These are phyloP conservation scores for Magnaporthales sp. DNA, from an alignment of 2,329 filamentous ascomycete genomes.

Conservation along the genomic window DNA sequence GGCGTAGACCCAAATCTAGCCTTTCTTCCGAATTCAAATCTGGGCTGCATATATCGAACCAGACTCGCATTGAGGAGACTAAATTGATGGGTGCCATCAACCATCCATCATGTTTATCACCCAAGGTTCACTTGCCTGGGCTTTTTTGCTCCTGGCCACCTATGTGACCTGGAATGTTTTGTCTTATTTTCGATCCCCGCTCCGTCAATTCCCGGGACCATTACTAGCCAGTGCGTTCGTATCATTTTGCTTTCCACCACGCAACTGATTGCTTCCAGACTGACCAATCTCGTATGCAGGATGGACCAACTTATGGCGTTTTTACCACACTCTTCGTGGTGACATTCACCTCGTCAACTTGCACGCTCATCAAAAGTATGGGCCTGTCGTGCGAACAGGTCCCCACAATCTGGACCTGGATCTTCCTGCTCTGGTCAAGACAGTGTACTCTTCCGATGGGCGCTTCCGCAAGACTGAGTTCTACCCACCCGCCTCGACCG, in stretches of 20 bases:
- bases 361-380: constrained; percentile 16
- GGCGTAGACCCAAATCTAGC: too few species aligned
- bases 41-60: too few species aligned
- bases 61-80: too few species aligned
- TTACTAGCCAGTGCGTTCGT: neutral
- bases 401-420: constrained; percentile 29
- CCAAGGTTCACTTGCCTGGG: too few species aligned
- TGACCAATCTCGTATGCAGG: neutral
- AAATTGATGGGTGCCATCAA: too few species aligned
- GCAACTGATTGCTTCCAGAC: too few species aligned
- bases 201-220: neutral
- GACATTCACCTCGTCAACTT: constrained; percentile 3
- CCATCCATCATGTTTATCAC: too few species aligned
- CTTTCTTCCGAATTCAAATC: too few species aligned
- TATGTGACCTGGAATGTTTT: neutral
- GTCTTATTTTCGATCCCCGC: neutral
- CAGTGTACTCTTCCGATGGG: constrained; percentile 25
- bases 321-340: constrained; percentile 1
- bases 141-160: neutral
- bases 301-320: constrained; percentile 1
- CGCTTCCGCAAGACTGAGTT: constrained; percentile 3
- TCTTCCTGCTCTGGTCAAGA: constrained; percentile 25
- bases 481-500: constrained; percentile 8
- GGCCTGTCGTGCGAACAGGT: constrained; percentile 30
- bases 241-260: too few species aligned